These are phyloP conservation scores for Sordaria brevicollis DNA, from an alignment of 495 filamentous ascomycete genomes.

Conservation along the genomic window DNA sequence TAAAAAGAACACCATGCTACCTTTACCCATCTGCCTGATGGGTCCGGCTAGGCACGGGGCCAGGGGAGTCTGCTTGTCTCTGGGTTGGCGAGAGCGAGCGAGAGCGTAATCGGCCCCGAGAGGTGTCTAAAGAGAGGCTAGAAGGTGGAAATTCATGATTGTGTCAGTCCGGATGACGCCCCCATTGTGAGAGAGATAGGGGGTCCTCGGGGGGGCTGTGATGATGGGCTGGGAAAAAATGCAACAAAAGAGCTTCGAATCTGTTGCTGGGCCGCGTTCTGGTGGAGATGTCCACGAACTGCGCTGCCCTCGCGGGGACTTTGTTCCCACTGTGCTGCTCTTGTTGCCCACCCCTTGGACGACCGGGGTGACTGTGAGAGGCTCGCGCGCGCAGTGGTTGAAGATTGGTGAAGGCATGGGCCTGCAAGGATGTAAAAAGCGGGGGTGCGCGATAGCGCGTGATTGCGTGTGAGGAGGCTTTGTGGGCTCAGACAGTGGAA, in stretches of 20 bases:
- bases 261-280: background rate
- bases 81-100: background rate
- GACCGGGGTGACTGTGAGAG: slow-evolving; percentile 12
- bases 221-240: background rate
- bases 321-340: slow-evolving; percentile 11
- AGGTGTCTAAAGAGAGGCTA: background rate
- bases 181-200: background rate
- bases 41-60: background rate
- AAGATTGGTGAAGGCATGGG: slow-evolving; percentile 16
- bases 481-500: slow-evolving; percentile 9
- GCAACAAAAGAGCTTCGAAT: background rate
- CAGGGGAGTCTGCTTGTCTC: background rate
- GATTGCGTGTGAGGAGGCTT: slow-evolving; percentile 25
- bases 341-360: slow-evolving; percentile 8
- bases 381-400: slow-evolving; percentile 6
- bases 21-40: background rate
- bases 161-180: background rate
- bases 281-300: slow-evolving; percentile 4
- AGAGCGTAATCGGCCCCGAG: background rate
- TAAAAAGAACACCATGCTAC: background rate
- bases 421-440: slow-evolving; percentile 19
- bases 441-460: slow-evolving; percentile 28
- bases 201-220: background rate
- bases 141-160: background rate
- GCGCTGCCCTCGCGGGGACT: background rate